Percentiles rank a stretch among this genome's conserved stretches.
Evolutionary conservation across 768 basidiomycete genomes (phyloP).

Genomic region (Mycena latifolia): DNA sequence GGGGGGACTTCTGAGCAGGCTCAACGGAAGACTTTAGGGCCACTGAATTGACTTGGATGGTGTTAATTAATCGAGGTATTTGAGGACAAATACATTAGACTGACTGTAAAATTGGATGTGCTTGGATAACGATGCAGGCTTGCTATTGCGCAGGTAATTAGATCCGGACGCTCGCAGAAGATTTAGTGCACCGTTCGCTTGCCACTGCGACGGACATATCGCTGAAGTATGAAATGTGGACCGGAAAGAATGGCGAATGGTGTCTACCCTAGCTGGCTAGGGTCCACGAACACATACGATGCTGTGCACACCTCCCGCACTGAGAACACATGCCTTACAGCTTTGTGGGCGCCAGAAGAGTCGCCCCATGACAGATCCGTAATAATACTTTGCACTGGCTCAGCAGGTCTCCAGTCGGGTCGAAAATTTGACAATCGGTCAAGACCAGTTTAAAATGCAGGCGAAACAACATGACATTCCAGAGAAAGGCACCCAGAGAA

Average conservation of each 20-base stretch:
- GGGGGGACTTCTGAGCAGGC: not conserved
- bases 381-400: too few relatives aligned
- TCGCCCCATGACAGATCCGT: slow-evolving; percentile 1
- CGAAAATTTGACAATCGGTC: too few relatives aligned
- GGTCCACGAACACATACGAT: slow-evolving; percentile 8
- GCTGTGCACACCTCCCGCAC: slow-evolving; percentile 12
- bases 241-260: not conserved
- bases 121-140: not conserved
- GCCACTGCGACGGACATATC: not conserved
- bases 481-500: not conserved
- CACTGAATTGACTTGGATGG: slow-evolving; percentile 5
- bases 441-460: too few relatives aligned
- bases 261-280: not conserved
- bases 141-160: too few relatives aligned
- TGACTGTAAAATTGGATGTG: slow-evolving; percentile 16
- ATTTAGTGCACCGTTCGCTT: not conserved
- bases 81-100: not conserved
- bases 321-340: slow-evolving; percentile 22
- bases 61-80: not conserved
- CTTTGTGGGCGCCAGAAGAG: slow-evolving; percentile 22
- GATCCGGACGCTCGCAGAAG: too few relatives aligned
- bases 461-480: not conserved
- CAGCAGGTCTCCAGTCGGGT: too few relatives aligned
- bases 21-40: not conserved
- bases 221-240: not conserved